These are phyloP conservation scores for Avena atlantica DNA, from an alignment of 176 grass and related monocot species.

Conservation along the genomic window DNA sequence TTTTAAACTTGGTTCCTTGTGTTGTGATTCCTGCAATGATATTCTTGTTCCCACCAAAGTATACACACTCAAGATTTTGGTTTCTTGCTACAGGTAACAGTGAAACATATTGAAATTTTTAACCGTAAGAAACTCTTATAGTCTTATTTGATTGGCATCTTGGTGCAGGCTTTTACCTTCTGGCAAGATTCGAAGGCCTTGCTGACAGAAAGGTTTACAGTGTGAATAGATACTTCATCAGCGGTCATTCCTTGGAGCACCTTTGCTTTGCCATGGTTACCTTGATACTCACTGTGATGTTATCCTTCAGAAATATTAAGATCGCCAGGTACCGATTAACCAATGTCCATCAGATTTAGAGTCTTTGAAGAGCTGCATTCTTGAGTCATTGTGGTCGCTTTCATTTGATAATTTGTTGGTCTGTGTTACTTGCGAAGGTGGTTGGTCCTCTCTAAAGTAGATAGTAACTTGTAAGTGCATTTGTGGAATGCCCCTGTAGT, in stretches of 20 bases:
- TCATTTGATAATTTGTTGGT: not conserved
- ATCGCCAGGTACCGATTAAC: slow-evolving; percentile 73
- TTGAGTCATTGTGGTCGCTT: not conserved
- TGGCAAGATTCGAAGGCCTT: slow-evolving; percentile 89
- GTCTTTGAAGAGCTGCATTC: slow-evolving; percentile 20
- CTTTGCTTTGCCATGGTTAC: slow-evolving; percentile 88
- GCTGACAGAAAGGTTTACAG: slow-evolving; percentile 92
- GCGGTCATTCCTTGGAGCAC: slow-evolving; percentile 96
- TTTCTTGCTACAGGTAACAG: slow-evolving; percentile 87
- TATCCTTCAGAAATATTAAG: slow-evolving; percentile 93
- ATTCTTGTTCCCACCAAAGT: slow-evolving; percentile 91
- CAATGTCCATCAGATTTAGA: slow-evolving; percentile 24
- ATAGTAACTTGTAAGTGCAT: not conserved
- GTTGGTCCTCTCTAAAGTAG: slow-evolving; percentile 21
- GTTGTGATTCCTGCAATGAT: slow-evolving; percentile 84
- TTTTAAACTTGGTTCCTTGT: slow-evolving; percentile 81
- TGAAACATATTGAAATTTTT: slow-evolving; percentile 17
- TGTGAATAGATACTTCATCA: slow-evolving; percentile 86
- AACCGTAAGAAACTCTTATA: slow-evolving; percentile 28
- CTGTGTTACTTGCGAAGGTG: not conserved
- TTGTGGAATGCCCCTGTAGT: not conserved
- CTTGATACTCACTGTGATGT: slow-evolving; percentile 82
- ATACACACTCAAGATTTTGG: slow-evolving; percentile 98
- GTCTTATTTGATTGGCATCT: slow-evolving; percentile 33
- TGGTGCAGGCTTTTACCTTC: slow-evolving; percentile 80